Percentiles rank a stretch among this genome's conserved stretches.
These are phyloP conservation scores for Solanum chacoense DNA, from an alignment of 305 asterid species.

Conservation along the genomic window DNA sequence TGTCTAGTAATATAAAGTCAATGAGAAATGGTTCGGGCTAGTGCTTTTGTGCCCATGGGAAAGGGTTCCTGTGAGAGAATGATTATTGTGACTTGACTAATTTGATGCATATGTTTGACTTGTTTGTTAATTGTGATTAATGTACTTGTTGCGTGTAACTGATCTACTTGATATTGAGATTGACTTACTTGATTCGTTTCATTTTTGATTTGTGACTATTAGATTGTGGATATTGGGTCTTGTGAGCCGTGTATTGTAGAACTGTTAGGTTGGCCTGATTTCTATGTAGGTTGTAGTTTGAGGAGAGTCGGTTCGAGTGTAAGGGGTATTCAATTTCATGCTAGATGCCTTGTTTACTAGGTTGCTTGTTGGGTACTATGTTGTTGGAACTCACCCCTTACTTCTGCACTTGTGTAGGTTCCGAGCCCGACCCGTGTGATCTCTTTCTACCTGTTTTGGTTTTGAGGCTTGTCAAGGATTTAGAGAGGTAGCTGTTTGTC, in stretches of 20 bases:
- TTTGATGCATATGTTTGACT: too few relatives aligned
- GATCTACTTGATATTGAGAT: too few relatives aligned
- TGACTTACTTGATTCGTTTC: not conserved
- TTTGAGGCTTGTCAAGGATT: not conserved
- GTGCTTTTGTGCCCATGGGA: too few relatives aligned
- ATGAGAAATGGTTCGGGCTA: too few relatives aligned
- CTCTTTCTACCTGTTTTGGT: too few relatives aligned
- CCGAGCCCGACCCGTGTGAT: not conserved
- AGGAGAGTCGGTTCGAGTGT: not conserved
- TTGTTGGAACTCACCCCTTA: not conserved
- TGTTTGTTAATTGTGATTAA: too few relatives aligned
- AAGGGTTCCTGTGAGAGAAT: too few relatives aligned
- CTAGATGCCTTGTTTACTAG: too few relatives aligned
- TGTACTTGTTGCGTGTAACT: too few relatives aligned
- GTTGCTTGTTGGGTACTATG: rapidly evolving
- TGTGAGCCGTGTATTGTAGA: too few relatives aligned
- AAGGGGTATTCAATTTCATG: not conserved
- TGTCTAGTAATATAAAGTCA: too few relatives aligned
- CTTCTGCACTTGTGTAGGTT: not conserved
- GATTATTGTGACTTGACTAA: too few relatives aligned
- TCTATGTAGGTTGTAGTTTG: not conserved
- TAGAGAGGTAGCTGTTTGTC: not conserved
- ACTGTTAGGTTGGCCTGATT: not conserved
- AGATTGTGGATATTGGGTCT: not conserved
- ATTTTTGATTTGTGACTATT: not conserved